phyloP scores from a whole-genome alignment of 345 rosid genomes.

The Rhizophora apiculata region DNA sequence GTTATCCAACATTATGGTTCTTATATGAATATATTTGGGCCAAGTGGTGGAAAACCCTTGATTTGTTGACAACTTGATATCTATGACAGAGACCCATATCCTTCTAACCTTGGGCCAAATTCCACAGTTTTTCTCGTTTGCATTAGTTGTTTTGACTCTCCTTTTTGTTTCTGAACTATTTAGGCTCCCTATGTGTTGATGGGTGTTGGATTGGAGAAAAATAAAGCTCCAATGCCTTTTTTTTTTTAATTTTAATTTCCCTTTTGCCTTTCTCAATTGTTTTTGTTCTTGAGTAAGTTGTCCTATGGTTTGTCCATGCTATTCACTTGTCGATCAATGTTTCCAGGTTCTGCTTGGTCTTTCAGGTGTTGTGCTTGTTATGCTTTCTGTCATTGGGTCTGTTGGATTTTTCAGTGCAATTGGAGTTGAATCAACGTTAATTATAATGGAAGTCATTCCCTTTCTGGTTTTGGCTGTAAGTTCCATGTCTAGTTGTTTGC shows the following conservation, averaged over 20 bases:
- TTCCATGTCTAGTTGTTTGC: conserved; percentile 16
- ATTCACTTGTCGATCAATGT: conserved; percentile 17
- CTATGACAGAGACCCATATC: not conserved
- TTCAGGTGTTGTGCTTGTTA: conserved; percentile 90
- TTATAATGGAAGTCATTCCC: conserved; percentile 98
- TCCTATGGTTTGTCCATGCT: not conserved
- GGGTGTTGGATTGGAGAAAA: too few relatives aligned
- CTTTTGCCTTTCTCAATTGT: not conserved
- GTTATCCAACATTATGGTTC: too few relatives aligned
- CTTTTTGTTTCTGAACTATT: too few relatives aligned
- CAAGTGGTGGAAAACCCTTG: not conserved
- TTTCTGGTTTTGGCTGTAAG: conserved; percentile 97
- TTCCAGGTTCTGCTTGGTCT: conserved; percentile 90
- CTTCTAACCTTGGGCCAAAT: not conserved
- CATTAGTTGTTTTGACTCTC: too few relatives aligned
- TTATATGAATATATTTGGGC: not conserved
- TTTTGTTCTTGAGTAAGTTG: not conserved
- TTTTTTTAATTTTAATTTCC: not conserved
- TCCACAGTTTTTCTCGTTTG: too few relatives aligned
- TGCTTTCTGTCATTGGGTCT: conserved; percentile 93
- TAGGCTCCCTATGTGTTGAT: too few relatives aligned
- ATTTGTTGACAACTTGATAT: not conserved
- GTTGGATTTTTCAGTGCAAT: conserved; percentile 92
- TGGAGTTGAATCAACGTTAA: conserved; percentile 89
- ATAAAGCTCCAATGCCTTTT: too few relatives aligned